Base-by-base conservation (phyloP, 202 grass and related monocot species). In the Setaria viridis region DNA sequence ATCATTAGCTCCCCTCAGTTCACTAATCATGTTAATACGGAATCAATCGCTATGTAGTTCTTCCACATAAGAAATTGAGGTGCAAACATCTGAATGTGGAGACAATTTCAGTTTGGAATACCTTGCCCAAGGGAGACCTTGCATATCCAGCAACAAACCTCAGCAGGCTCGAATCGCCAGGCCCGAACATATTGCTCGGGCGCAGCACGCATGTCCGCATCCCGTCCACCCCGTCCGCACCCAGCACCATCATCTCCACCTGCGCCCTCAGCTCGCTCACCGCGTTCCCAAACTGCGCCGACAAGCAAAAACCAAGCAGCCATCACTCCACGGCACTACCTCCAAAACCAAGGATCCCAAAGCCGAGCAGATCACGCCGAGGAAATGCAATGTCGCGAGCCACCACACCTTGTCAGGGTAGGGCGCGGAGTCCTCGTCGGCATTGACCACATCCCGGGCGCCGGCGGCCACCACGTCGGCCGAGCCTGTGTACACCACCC, bases 131-230 rank as follows among this genome's bases (percentile, higher is more conserved):
- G 45, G 89, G 66, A 70, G 90, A 94, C 82, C 67, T 89, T 19
- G 91, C 88, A 78, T 92, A 89, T 54, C 82, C 85, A 80, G 91
- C 76, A n/a, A 99, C 19, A 55, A 92, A 87, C 74, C 86, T 86
- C 74, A 81, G 20, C 2, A 99, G 32, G 77, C 74, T 92, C 35
- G 90, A 88, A 80, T 95, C 93, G 0, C 84, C 91, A 6, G 96
- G 91, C 32, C 96, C 96, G 33, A 99, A 99, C 74, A 85, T 80
- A 92, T 90, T 94, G 90, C 93, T 91, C 3, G 96, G 87, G 2
- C 96, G 91, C 62, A 99, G 69, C 21, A 83, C 96, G 74, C 91
- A 94, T 0, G 96, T 99, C 71, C 82, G 86, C 82, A 95, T 74
- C 80, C 86, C 93, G 48, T 78, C 80, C 63, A 67, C 78, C 63